These are phyloP conservation scores for Annulohypoxylon maeteangense DNA, from an alignment of 495 filamentous ascomycete species.

Conservation along the genomic window DNA sequence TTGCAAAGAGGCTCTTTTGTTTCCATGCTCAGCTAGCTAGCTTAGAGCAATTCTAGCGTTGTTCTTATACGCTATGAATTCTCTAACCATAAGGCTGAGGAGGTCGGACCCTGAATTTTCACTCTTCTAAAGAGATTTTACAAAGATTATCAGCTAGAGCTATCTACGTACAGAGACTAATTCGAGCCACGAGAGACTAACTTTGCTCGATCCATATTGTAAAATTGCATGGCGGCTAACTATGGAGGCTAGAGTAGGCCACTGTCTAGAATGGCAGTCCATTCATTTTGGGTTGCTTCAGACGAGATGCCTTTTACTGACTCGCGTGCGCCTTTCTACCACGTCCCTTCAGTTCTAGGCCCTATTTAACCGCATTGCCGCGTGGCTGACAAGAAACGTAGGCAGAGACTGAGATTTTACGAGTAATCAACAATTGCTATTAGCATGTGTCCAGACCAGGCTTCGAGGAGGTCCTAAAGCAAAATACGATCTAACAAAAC, in stretches of 20 bases:
- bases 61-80: constrained; percentile 7
- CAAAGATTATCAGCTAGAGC: neutral
- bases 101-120: constrained; percentile 26
- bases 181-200: constrained; percentile 24
- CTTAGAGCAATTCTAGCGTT: constrained; percentile 14
- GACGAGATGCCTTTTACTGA: constrained; percentile 4
- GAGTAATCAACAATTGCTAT: neutral
- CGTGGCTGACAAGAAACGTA: neutral
- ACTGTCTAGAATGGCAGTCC: constrained; percentile 1
- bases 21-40: neutral
- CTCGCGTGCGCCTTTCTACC: neutral
- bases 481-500: neutral
- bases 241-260: neutral
- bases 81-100: constrained; percentile 25
- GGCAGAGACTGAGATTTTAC: neutral
- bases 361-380: neutral
- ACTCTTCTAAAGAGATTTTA: constrained; percentile 15
- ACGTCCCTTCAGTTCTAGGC: constrained; percentile 9
- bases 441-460: neutral
- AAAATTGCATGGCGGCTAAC: constrained; percentile 10
- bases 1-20: neutral
- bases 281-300: constrained; percentile 7
- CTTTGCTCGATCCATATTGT: constrained; percentile 16
- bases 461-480: neutral
- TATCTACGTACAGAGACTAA: neutral